These are phyloP conservation scores for Eremochloa ophiuroides DNA, from an alignment of 176 grass and related monocot species.

Conservation along the genomic window DNA sequence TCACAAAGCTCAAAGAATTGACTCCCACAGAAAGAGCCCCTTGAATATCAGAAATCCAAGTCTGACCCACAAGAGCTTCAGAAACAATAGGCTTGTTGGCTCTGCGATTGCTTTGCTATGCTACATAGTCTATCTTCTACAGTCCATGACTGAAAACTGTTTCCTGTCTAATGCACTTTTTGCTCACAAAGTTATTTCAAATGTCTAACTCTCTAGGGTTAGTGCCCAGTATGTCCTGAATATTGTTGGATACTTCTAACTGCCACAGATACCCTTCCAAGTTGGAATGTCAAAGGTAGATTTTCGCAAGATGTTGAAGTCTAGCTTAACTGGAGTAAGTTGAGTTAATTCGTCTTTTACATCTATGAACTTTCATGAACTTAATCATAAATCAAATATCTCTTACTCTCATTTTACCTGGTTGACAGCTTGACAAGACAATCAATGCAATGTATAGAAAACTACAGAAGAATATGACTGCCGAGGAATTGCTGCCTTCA, in stretches of 20 bases:
- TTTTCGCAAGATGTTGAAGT: slow-evolving; percentile 87
- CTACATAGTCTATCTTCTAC: not conserved
- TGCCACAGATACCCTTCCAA: slow-evolving; percentile 79
- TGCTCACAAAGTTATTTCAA: not conserved
- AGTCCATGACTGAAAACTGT: not conserved
- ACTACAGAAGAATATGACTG: slow-evolving; percentile 95
- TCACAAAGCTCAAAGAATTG: too few relatives aligned
- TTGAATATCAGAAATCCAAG: too few relatives aligned
- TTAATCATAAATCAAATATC: not conserved
- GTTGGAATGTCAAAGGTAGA: slow-evolving; percentile 92
- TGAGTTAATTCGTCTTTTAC: slow-evolving; percentile 8
- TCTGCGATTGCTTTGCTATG: not conserved
- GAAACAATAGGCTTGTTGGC: too few relatives aligned
- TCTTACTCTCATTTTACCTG: not conserved
- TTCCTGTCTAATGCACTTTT: not conserved
- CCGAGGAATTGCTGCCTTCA: slow-evolving; percentile 79
- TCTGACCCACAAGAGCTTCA: too few relatives aligned
- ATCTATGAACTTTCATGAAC: not conserved
- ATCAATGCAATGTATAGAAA: slow-evolving; percentile 92
- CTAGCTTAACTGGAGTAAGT: slow-evolving; percentile 78
- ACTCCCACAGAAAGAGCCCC: not conserved
- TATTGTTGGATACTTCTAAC: slow-evolving; percentile 21
- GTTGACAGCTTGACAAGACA: slow-evolving; percentile 80
- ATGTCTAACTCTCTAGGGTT: not conserved
- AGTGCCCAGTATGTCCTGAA: not conserved